Conservation (phyloP, 768 basidiomycete genomes). For the Trametes cubensis region DNA sequence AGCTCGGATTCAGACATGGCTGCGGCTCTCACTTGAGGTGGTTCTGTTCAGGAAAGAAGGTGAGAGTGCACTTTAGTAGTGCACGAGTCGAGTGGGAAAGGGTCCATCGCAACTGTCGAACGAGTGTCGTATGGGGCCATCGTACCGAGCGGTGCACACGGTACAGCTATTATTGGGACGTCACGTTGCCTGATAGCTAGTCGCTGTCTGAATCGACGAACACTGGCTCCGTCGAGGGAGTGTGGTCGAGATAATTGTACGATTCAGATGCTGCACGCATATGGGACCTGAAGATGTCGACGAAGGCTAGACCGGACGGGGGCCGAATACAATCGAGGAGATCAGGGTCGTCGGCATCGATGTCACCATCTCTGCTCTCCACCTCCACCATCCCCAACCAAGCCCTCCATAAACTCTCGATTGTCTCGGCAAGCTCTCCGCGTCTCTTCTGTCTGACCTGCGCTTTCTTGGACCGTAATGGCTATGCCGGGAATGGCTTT, state of each 20-base stretch:
- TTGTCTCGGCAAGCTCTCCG: constrained; percentile 12
- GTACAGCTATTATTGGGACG: constrained; percentile 13
- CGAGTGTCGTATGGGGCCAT: constrained; percentile 1
- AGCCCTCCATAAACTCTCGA: constrained; percentile 6
- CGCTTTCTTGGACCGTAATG: not conserved
- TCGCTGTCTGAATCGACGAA: not conserved
- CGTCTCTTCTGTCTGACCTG: not conserved
- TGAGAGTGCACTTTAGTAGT: too few species aligned
- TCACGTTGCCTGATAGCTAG: not conserved
- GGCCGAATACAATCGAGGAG: constrained; percentile 6
- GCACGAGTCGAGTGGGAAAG: not conserved
- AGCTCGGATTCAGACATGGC: constrained; percentile 31
- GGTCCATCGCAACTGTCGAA: not conserved
- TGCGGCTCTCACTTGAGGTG: too few species aligned
- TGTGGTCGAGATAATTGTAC: not conserved
- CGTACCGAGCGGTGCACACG: not conserved
- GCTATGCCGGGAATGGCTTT: constrained; percentile 9
- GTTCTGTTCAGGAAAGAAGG: too few species aligned
- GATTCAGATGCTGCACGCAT: too few species aligned
- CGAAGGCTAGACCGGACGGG: not conserved
- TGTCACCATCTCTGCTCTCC: constrained; percentile 10
- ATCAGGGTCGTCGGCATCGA: constrained; percentile 4
- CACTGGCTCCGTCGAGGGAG: too few species aligned
- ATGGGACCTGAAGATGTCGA: not conserved
- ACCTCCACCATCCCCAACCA: constrained; percentile 9